phyloP scores from a whole-genome alignment of 1,139 yeast species.

The Pichia sp. region DNA sequence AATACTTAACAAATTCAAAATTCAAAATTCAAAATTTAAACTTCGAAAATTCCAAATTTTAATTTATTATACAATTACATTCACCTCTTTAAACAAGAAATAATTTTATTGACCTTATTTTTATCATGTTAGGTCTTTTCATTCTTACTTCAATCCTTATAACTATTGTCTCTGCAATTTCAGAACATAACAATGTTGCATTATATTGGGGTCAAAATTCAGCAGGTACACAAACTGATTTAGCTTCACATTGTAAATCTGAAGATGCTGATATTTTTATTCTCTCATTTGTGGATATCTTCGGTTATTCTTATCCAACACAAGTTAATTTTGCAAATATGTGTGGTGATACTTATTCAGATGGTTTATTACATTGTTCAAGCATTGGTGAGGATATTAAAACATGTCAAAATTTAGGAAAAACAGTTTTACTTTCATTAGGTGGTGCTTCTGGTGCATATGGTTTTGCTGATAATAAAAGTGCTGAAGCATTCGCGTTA shows the following conservation, averaged over 20 bases:
- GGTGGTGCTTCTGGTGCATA: conserved; percentile 86
- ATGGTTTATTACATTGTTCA: conserved; percentile 55
- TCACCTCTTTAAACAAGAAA: too few relatives aligned
- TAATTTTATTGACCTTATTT: too few relatives aligned
- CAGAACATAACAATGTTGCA: conserved; percentile 55
- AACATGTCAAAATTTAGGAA: conserved; percentile 78
- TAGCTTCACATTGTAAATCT: conserved; percentile 63
- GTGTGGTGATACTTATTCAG: conserved; percentile 46
- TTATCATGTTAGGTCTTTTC: background rate
- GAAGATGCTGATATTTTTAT: conserved; percentile 66
- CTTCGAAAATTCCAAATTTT: too few relatives aligned
- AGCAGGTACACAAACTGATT: conserved; percentile 61
- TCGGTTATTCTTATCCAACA: conserved; percentile 44
- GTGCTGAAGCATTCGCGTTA: conserved; percentile 64
- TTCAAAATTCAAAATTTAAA: too few relatives aligned
- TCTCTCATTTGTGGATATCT: conserved; percentile 61
- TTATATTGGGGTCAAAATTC: conserved; percentile 93
- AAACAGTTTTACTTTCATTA: conserved; percentile 68
- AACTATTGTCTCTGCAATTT: conserved; percentile 20
- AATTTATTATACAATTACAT: too few relatives aligned
- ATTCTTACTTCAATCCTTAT: conserved; percentile 12
- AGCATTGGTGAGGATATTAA: conserved; percentile 67
- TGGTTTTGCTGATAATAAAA: conserved; percentile 58
- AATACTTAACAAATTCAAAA: too few relatives aligned
- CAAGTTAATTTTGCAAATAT: conserved; percentile 66